Evolutionary conservation across 2,329 filamentous ascomycete genomes (phyloP), one percentile per base, ranked within the genome.

Genomic region (Microsporum ferrugineum): DNA sequence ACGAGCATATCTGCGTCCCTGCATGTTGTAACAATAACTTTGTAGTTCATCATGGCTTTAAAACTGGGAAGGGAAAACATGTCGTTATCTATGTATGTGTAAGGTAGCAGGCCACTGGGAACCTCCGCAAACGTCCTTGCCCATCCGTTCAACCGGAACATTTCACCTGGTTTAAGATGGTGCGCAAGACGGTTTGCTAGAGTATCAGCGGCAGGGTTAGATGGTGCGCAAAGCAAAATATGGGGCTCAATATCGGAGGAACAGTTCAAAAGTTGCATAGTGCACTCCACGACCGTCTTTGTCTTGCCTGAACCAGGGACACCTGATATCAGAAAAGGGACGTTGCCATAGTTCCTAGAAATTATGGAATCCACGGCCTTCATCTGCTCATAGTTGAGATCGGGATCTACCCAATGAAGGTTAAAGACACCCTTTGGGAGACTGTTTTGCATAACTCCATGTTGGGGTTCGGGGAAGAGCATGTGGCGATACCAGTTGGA

Each of bases 261-360:
- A 29, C 38, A 41, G 2, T 34, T 51, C 23, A 70, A 63, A 17
- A 73, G 62, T 62, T 73, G 71, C 36, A 71, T 61, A 7, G 76
- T 73, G 58, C 71, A 71, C 66, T 80, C 78, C 17, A 79, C 77
- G 1, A 80, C 65, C 1, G 78, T 80, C 62, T 79, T 80, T 6
- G 79, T 80, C 65, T 81, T 80, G 0, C 79, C 78, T 5, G 78
- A 80, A n/a, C 79, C 79, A 8, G 78, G 78, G 7, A 78, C 78
- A 0, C 78, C 79, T 5, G 73, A 75, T 17, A 80, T 77, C 7
- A 80, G 69, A 63, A 76, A 80, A 2, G 78, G 78, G 5, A 80
- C 64, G 12, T 65, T 68, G 4, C 78, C 78, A 67, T 77, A 80
- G 12, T 75, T 69, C 41, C 71, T 66, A 10, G 66, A 66, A 33